Base-by-base conservation (phyloP, 495 filamentous ascomycete genomes). In the Sordaria brevicollis region DNA sequence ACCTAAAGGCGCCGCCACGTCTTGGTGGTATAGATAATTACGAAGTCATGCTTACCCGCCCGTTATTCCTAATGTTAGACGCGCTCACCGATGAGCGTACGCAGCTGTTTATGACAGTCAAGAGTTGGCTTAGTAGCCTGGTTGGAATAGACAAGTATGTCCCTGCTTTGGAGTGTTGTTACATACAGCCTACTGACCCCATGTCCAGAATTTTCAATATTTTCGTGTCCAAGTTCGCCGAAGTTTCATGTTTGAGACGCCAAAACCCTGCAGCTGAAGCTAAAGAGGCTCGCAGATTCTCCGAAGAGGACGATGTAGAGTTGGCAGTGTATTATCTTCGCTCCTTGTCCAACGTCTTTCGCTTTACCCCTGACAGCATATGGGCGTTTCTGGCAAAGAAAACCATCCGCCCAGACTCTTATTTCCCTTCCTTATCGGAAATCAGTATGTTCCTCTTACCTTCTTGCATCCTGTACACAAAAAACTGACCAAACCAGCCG, bases 31-130 rank as follows among this genome's bases (percentile, higher is more conserved):
- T 78, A 77, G 83, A 83, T 34, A 77, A 85, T 41, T 90, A 86
- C 71, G 84, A 91, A 69, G 84, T 90, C 4, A 88, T 97, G 82
- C 84, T 98, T 57, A 90, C 91, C 7, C 86, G 93, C 19, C 94
- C 94, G 1, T 77, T 97, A 36, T 90, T 97, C 69, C 81, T 96
- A 35, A 85, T 96, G 70, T 83, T 98, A 37, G 94, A 98, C 77
- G 86, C 91, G 11, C 82, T 97, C 0, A 78, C 84, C 25, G 90
- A 94, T 67, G 90, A 90, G 72, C 86, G 87, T 31, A 89, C 87
- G 11, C 92, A 94, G 74, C 76, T 91, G 35, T 93, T 88, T 38
- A 88, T 91, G 76, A 90, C 90, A 68, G 88, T 92, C 25, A 88
- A 91, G 71, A 88, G 86, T 43, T 99, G 95, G 95, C 81, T 99